phyloP scores from a whole-genome alignment of 129 eudicot species.

The Artemisia tridentata region DNA sequence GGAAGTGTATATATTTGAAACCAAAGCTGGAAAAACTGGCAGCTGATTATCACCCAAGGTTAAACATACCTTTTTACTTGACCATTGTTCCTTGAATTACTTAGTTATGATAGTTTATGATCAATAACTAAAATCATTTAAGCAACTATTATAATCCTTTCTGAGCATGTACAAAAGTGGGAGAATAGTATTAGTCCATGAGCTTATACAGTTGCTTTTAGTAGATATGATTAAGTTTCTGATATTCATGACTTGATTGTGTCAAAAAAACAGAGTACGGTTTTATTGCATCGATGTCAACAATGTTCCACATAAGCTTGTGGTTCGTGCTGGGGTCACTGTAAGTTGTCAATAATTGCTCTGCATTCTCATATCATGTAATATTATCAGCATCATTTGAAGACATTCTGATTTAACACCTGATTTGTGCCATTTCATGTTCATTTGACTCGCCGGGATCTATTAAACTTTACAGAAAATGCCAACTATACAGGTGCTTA shows the following conservation, averaged over 20 bases:
- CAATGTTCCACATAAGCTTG: constrained; percentile 71
- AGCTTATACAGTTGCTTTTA: too few relatives aligned
- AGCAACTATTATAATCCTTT: neutral
- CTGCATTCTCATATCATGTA: neutral
- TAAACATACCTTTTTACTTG: neutral
- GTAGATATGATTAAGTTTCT: neutral
- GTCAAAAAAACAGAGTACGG: constrained; percentile 41
- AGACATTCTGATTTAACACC: constrained; percentile 20
- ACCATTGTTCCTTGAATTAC: neutral
- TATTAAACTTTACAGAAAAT: constrained; percentile 55
- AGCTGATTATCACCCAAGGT: constrained; percentile 75
- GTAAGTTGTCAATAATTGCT: constrained; percentile 39
- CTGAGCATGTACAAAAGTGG: neutral
- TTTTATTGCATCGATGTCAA: constrained; percentile 75
- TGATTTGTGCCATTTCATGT: constrained; percentile 44
- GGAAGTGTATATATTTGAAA: constrained; percentile 88
- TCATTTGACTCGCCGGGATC: constrained; percentile 7
- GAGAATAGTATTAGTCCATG: too few relatives aligned
- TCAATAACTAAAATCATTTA: too few relatives aligned
- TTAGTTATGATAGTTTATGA: too few relatives aligned
- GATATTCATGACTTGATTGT: neutral
- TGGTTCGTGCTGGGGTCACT: constrained; percentile 75
- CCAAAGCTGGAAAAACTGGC: constrained; percentile 89
- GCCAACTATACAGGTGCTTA: constrained; percentile 87
- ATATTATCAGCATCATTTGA: constrained; percentile 8